Base-by-base conservation (phyloP, 2,329 filamentous ascomycete genomes). In the Aphanocladium album region DNA sequence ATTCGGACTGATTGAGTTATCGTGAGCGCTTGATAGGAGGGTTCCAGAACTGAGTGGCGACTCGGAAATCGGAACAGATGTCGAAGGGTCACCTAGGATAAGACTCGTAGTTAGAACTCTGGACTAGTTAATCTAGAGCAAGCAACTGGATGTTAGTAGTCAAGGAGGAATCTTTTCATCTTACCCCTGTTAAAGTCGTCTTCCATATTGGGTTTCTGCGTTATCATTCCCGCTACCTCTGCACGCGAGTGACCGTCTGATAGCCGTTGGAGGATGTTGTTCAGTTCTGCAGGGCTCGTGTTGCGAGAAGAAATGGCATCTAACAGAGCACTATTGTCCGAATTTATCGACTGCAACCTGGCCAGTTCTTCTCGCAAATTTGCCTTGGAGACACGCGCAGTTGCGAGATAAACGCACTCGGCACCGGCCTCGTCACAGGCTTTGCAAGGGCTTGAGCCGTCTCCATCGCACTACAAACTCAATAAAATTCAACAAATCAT, bases 321-420 rank as follows among this genome's bases (percentile, higher is more conserved):
- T 2, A 60, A 37, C 11, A 60, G 30, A 6, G 19, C 12, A 12
- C 12, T 47, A 19, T 46, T 47, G 1, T 60, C 30, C 1, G 19
- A 25, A 8, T 54, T 46, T 7, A 39, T 25, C 2, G 49, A 37
- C 17, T 47, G 49, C 16, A 54, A 12, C 2, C 41, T 53, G 30
- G 57, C 39, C 3, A 60, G 23, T 14, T 47, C 41, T 3, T 47
- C 30, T n/a, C 57, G 49, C 41, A 60, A 23, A 5, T 60, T 21
- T 2, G 57, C 57, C 7, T 60, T 60, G 50, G 57, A 60, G 49
- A 60, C 30, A 21, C 41, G 57, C 11, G 39, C 23, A 14, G 57
- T n/a, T 3, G 39, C 41, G 19, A 54, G 33, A 41, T 54, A 60
- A 0, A 60, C 49, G 21, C 57, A 60, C 11, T 54, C 49, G 2